phyloP scores from a whole-genome alignment of 2,329 filamentous ascomycete species.

The Eutypella sp. region DNA sequence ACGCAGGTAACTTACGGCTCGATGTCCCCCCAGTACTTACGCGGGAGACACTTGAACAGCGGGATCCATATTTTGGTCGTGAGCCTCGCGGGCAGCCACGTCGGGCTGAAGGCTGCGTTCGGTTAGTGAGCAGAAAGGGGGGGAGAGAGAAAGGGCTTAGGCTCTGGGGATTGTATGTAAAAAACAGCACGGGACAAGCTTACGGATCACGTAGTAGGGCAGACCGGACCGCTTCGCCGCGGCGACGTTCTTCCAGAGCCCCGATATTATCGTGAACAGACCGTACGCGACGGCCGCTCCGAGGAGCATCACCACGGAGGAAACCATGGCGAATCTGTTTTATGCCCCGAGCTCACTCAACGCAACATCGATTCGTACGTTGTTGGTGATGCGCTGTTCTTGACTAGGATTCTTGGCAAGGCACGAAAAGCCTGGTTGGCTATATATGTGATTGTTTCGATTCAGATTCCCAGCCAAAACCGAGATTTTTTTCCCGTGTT shows the following conservation, averaged over 20 bases:
- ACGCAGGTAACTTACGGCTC: conserved; percentile 45
- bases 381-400: neutral
- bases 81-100: conserved; percentile 51
- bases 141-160: too few relatives aligned
- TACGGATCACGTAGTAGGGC: conserved; percentile 50
- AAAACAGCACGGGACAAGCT: too few relatives aligned
- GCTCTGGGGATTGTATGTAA: too few relatives aligned
- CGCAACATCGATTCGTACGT: neutral
- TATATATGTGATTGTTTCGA: too few relatives aligned
- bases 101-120: conserved; percentile 43
- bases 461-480: too few relatives aligned
- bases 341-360: too few relatives aligned
- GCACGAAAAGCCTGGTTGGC: too few relatives aligned
- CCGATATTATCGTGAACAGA: conserved; percentile 25
- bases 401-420: too few relatives aligned
- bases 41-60: conserved; percentile 50
- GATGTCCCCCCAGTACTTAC: conserved; percentile 51
- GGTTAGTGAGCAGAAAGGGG: too few relatives aligned
- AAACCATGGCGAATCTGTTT: conserved; percentile 26
- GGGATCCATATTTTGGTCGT: conserved; percentile 50
- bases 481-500: too few relatives aligned
- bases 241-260: conserved; percentile 41
- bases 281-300: conserved; percentile 30
- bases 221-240: conserved; percentile 47
- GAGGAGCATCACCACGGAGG: conserved; percentile 30